Evolutionary conservation across 768 basidiomycete species (phyloP).

Genomic region (Boletus rex-veris): DNA sequence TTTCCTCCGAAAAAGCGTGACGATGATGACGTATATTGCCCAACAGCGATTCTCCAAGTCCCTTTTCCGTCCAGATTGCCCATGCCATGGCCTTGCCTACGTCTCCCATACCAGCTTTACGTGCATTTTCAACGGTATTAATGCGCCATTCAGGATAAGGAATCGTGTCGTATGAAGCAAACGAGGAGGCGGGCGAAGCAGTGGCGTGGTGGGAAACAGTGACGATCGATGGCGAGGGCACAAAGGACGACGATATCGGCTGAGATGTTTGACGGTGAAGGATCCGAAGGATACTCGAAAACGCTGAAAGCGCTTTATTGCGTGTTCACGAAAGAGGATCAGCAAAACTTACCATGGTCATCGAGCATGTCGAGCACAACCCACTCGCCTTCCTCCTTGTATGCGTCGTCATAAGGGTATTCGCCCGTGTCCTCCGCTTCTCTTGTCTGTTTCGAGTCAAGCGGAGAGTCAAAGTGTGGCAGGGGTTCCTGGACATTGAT

Average conservation of each 20-base stretch:
- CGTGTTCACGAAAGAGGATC: neutral
- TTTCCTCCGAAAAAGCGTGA: conserved; percentile 21
- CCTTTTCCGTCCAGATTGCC: conserved; percentile 35
- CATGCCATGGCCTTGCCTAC: conserved; percentile 52
- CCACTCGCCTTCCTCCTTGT: conserved; percentile 40
- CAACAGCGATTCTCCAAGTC: conserved; percentile 13
- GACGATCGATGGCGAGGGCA: conserved; percentile 47
- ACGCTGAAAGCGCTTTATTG: conserved; percentile 33
- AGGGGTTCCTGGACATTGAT: conserved; percentile 2
- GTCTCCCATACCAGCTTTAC: conserved; percentile 57
- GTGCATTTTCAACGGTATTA: conserved; percentile 47
- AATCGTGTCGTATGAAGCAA: conserved; percentile 36
- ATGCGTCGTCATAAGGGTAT: neutral
- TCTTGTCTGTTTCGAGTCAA: conserved; percentile 1
- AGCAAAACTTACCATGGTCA: conserved; percentile 36
- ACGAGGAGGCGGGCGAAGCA: conserved; percentile 9
- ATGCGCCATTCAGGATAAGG: conserved; percentile 70
- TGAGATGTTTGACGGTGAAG: conserved; percentile 43
- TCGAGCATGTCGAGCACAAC: conserved; percentile 51
- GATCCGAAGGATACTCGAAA: conserved; percentile 48
- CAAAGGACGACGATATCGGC: conserved; percentile 41
- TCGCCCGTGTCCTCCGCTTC: neutral
- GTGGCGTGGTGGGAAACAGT: conserved; percentile 44
- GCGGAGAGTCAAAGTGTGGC: neutral
- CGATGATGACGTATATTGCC: conserved; percentile 24